phyloP scores from a whole-genome alignment of 2,329 filamentous ascomycete genomes.

The Ophiostoma tasmaniense region DNA sequence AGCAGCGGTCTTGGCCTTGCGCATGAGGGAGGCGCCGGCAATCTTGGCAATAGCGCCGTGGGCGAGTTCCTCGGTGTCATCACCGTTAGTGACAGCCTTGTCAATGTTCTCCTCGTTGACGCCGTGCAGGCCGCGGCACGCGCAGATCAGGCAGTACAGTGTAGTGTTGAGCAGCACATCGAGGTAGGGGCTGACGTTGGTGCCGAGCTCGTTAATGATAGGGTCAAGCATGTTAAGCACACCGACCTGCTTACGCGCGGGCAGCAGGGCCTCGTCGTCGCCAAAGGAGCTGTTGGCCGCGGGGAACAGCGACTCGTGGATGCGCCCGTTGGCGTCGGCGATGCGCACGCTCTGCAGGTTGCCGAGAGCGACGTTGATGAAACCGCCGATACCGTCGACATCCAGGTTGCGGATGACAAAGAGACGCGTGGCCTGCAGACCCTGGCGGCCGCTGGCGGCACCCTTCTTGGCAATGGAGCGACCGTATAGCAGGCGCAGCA shows the following conservation, averaged over 20 bases:
- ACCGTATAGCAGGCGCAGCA: constrained; percentile 82
- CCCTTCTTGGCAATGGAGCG: constrained; percentile 77
- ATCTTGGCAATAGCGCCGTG: background rate
- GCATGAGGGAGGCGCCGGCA: constrained; percentile 47
- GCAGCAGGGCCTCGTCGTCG: constrained; percentile 35
- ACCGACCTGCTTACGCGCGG: constrained; percentile 74
- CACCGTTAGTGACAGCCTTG: constrained; percentile 33
- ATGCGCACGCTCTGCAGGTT: constrained; percentile 55
- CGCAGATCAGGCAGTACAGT: constrained; percentile 69
- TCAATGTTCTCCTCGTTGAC: constrained; percentile 27
- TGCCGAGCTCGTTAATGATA: constrained; percentile 75
- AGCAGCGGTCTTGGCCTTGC: constrained; percentile 59
- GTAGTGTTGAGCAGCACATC: constrained; percentile 64
- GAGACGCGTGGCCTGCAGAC: constrained; percentile 72
- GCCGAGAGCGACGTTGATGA: constrained; percentile 74
- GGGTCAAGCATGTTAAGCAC: constrained; percentile 86
- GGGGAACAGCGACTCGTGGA: constrained; percentile 46
- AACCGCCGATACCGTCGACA: constrained; percentile 65
- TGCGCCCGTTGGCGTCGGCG: constrained; percentile 34
- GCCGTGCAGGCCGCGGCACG: constrained; percentile 48
- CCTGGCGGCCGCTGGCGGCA: constrained; percentile 65
- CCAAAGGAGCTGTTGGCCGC: constrained; percentile 15
- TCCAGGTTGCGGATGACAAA: constrained; percentile 71
- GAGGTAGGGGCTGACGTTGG: constrained; percentile 60
- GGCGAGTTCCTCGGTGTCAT: constrained; percentile 15